Conservation (phyloP, 169 alveolate species). For the Ichthyophthirius multifiliis region DNA sequence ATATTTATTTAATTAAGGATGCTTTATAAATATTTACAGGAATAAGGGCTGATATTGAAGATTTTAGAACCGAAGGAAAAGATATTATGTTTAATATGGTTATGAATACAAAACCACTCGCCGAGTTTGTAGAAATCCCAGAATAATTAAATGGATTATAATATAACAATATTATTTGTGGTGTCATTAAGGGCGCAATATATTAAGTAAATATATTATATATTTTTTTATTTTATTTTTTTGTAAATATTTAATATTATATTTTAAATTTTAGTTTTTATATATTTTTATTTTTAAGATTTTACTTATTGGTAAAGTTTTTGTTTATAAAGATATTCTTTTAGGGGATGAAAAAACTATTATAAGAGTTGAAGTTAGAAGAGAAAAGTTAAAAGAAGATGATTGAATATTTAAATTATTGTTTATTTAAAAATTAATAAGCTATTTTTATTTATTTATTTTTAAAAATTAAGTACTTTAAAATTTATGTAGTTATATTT, state of each 20-base stretch:
- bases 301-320: slow-evolving; percentile 1
- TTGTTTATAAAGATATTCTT: neutral
- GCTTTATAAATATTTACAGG: slow-evolving; percentile 36
- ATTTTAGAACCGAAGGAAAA: slow-evolving; percentile 17
- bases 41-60: slow-evolving; percentile 21
- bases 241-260: too few relatives aligned
- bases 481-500: too few relatives aligned
- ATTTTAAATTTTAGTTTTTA: too few relatives aligned
- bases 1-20: neutral
- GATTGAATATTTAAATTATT: too few relatives aligned
- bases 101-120: slow-evolving; percentile 17
- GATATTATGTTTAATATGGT: slow-evolving; percentile 18
- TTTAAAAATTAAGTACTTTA: too few relatives aligned
- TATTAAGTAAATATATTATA: neutral
- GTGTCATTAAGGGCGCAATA: slow-evolving; percentile 35
- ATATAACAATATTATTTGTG: slow-evolving; percentile 32
- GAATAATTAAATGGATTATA: slow-evolving; percentile 30
- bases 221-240: too few relatives aligned
- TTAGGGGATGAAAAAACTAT: slow-evolving; percentile 34
- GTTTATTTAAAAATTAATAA: too few relatives aligned
- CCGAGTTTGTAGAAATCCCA: slow-evolving; percentile 40
- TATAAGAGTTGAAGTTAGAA: slow-evolving; percentile 18
- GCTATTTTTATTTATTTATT: too few relatives aligned
- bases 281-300: too few relatives aligned
- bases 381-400: slow-evolving; percentile 42